Evolutionary conservation across 2,329 filamentous ascomycete species (phyloP).

Genomic region (Fusarium sp.): DNA sequence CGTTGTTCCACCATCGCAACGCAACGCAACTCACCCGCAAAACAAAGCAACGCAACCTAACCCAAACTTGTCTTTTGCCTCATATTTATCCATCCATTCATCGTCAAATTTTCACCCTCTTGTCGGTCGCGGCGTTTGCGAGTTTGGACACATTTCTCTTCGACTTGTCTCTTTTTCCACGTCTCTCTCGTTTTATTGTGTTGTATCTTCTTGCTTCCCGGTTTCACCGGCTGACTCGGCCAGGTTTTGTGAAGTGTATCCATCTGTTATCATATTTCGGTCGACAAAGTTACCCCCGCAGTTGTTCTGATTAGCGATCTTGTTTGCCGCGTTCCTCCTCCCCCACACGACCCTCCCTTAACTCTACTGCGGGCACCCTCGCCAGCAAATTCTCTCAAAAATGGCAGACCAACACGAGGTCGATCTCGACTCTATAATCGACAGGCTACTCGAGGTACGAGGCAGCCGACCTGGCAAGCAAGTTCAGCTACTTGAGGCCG

Average conservation of each 20-base stretch:
- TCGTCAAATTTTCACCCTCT: conserved; percentile 19
- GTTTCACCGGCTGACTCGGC: conserved; percentile 37
- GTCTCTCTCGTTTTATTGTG: conserved; percentile 6
- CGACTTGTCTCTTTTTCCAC: conserved; percentile 6
- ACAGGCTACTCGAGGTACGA: conserved; percentile 95
- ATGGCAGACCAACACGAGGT: conserved; percentile 83
- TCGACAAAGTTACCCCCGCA: conserved; percentile 41
- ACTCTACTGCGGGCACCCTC: conserved; percentile 52
- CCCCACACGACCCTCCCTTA: conserved; percentile 40
- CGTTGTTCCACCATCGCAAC: conserved; percentile 22
- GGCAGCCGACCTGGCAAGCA: conserved; percentile 98
- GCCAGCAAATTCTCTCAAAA: conserved; percentile 50
- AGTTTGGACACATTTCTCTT: conserved; percentile 20
- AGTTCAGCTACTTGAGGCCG: conserved; percentile 93
- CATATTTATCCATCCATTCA: conserved; percentile 3
- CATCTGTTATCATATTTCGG: conserved; percentile 42
- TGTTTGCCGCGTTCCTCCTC: conserved; percentile 39
- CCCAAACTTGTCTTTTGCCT: conserved; percentile 25
- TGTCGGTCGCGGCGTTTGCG: conserved; percentile 26
- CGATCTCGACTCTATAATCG: conserved; percentile 99
- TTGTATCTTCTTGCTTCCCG: conserved; percentile 10
- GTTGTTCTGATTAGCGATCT: conserved; percentile 44
- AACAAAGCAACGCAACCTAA: conserved; percentile 5
- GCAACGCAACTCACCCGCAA: conserved; percentile 6
- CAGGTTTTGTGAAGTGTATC: conserved; percentile 48